Base-by-base conservation (phyloP, 176 grass and related monocot genomes). In the Calamus simplicifolius region DNA sequence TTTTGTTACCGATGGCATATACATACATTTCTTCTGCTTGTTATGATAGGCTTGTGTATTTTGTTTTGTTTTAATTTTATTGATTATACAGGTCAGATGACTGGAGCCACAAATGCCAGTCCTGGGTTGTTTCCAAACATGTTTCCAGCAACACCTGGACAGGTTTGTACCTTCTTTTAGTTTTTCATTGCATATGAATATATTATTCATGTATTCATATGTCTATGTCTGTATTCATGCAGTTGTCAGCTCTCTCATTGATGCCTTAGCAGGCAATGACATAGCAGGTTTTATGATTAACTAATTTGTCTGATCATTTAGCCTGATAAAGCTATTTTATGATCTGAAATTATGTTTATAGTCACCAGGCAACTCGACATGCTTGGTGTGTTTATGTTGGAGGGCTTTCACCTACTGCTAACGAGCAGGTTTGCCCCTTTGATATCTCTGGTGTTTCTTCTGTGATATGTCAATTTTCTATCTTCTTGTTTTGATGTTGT, bases 231-330 rank as follows among this genome's bases (percentile, higher is more conserved):
- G 35, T 43, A 43, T 43, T 43, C 10, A 43, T 30, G 67, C 35
- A 80, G 71, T 80, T 91, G 79, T 82, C 77, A 62, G 75, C 74
- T 64, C 69, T 85, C 17, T 87, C 82, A 75, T 51, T 88, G 74
- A 97, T 97, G 61, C 92, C 89, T 49, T 83, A 85, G 43, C 92
- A 97, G 85, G 92, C 92, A 48, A 97, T 97, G 92, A 97, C 87
- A 3, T 87, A 97, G 56, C 92, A 97, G 78, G 82, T 85, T 27
- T 70, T 35, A 23, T 43, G 35, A 43, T 43, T 12, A 43, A 43
- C 35, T 43, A 43, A 43, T 2, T 43, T 43, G 35, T 10, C 10
- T 43, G 35, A 43, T 43, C 35, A 43, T 43, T 43, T 43, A 43
- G 12, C 2, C 35, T 43, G 35, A 43, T 43, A 4, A 16, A 16